These are phyloP conservation scores for Wallacemonas collosoma DNA, from an alignment of 208 protist species.

Conservation along the genomic window DNA sequence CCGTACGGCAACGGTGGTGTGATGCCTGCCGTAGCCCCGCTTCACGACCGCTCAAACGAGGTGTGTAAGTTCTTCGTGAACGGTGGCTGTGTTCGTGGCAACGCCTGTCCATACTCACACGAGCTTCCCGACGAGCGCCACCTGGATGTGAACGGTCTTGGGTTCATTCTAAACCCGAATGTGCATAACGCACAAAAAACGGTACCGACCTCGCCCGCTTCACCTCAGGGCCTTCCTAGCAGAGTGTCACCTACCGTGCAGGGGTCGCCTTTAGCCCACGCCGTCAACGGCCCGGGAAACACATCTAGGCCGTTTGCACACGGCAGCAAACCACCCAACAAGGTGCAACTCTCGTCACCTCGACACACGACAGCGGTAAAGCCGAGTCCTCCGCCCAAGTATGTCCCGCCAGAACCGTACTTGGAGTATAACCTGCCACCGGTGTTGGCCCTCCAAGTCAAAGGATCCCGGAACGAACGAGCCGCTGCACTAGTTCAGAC, in stretches of 20 bases:
- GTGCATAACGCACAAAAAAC: slow-evolving; percentile 90
- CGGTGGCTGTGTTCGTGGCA: slow-evolving; percentile 80
- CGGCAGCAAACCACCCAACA: background rate
- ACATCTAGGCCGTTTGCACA: background rate
- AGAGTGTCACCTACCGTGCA: slow-evolving; percentile 6
- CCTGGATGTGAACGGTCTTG: slow-evolving; percentile 83
- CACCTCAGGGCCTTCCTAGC: slow-evolving; percentile 11
- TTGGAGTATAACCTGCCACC: slow-evolving; percentile 89
- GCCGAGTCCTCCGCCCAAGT: slow-evolving; percentile 58
- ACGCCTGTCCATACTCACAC: slow-evolving; percentile 82
- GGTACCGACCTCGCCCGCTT: slow-evolving; percentile 36
- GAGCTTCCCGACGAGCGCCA: slow-evolving; percentile 90
- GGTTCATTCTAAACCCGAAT: slow-evolving; percentile 88
- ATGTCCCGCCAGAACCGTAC: slow-evolving; percentile 85
- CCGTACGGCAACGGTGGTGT: slow-evolving; percentile 25
- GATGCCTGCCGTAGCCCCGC: slow-evolving; percentile 38
- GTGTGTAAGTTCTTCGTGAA: slow-evolving; percentile 91
- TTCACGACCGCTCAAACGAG: slow-evolving; percentile 77
- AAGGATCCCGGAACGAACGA: slow-evolving; percentile 47
- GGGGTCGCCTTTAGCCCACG: slow-evolving; percentile 7
- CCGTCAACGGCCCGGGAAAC: slow-evolving; percentile 1
- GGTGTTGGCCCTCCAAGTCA: slow-evolving; percentile 75
- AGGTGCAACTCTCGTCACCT: background rate
- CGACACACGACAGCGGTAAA: slow-evolving; percentile 21
- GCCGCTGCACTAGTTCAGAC: slow-evolving; percentile 37